Conservation (phyloP, 768 basidiomycete genomes). For the Wakefieldia striispora region DNA sequence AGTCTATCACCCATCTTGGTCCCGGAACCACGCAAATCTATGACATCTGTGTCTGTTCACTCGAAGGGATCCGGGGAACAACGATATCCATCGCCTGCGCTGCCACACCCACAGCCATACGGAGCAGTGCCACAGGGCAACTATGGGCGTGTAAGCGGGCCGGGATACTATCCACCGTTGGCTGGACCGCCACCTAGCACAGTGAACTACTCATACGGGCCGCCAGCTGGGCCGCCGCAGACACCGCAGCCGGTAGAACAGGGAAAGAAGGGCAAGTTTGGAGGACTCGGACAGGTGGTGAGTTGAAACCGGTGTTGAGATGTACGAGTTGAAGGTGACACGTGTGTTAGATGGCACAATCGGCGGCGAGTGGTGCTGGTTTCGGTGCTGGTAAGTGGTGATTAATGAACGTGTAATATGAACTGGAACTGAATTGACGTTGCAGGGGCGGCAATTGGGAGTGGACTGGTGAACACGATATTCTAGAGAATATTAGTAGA, state of each 20-base stretch:
- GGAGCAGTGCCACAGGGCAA: constrained; percentile 11
- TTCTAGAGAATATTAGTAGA: constrained; percentile 35
- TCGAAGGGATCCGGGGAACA: constrained; percentile 9
- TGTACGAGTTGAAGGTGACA: not conserved
- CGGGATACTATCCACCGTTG: constrained; percentile 11
- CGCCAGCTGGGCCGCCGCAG: constrained; percentile 38
- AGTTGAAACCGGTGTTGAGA: constrained; percentile 2
- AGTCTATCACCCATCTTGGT: constrained; percentile 21
- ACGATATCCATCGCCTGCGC: constrained; percentile 17
- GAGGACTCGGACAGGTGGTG: constrained; percentile 40
- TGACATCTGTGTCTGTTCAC: constrained; percentile 5
- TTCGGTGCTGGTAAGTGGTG: constrained; percentile 42
- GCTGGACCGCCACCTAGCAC: constrained; percentile 14
- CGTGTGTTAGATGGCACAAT: constrained; percentile 26
- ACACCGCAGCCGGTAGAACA: constrained; percentile 35
- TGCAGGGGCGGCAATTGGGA: constrained; percentile 44
- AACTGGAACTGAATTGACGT: not conserved
- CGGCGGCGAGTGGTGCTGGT: constrained; percentile 42
- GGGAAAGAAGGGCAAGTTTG: constrained; percentile 38
- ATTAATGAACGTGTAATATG: too few species aligned
- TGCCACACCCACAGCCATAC: constrained; percentile 21
- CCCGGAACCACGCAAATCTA: constrained; percentile 21
- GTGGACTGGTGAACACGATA: constrained; percentile 45
- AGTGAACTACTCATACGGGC: constrained; percentile 12
- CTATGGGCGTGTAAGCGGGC: constrained; percentile 11